Evolutionary conservation across 768 basidiomycete species (phyloP).

Genomic region (Sarcodon sp.): DNA sequence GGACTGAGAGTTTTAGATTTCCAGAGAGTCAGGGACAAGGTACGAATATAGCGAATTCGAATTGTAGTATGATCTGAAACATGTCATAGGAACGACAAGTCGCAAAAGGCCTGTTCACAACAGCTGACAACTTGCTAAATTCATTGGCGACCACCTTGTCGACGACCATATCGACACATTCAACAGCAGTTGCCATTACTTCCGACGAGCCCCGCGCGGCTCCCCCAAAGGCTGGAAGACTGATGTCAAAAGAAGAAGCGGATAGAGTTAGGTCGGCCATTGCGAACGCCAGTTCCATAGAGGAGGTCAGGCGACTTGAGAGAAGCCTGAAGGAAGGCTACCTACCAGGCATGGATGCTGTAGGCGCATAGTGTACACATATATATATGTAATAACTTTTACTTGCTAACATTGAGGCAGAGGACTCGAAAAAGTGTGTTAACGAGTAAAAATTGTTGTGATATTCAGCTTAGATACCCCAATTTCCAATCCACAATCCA

Average conservation of each 20-base stretch:
- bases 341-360: slow-evolving; percentile 63
- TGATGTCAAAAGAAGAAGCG: slow-evolving; percentile 88
- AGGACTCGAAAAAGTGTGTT: background rate
- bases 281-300: slow-evolving; percentile 80
- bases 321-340: slow-evolving; percentile 77
- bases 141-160: slow-evolving; percentile 71
- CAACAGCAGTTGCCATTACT: slow-evolving; percentile 49
- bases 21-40: slow-evolving; percentile 90
- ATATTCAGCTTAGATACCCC: slow-evolving; percentile 23
- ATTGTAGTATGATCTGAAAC: slow-evolving; percentile 1
- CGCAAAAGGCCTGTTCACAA: slow-evolving; percentile 66
- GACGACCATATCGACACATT: slow-evolving; percentile 53
- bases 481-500: slow-evolving; percentile 57
- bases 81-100: slow-evolving; percentile 59
- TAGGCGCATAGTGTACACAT: slow-evolving; percentile 42
- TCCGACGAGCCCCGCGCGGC: slow-evolving; percentile 69
- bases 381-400: too few relatives aligned
- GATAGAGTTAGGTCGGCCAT: slow-evolving; percentile 82
- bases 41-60: slow-evolving; percentile 26
- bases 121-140: slow-evolving; percentile 66
- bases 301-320: slow-evolving; percentile 78
- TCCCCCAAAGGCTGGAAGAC: slow-evolving; percentile 62
- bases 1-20: slow-evolving; percentile 88
- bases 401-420: background rate
- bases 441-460: background rate